Evolutionary conservation across 352 stramenopile genomes (phyloP), one percentile per base, ranked within the genome.

Genomic region (Phytophthora pseudosyringae): DNA sequence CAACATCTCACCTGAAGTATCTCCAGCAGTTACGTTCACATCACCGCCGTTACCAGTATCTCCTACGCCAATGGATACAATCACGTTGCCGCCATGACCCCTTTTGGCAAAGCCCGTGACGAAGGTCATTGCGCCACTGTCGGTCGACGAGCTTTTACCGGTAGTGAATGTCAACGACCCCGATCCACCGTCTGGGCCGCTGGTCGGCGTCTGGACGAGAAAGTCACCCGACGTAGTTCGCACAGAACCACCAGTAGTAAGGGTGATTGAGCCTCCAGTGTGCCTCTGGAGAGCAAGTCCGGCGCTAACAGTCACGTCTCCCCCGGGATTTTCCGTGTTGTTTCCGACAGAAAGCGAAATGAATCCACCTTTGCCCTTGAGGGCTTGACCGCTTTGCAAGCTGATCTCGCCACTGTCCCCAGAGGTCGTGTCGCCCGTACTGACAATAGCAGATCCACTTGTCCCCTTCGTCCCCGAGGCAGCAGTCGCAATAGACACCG

Each of bases 381-480:
- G 81, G 26, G 80, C 80, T 55, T 78, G 64, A 5, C 87, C 87
- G 38, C 74, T 89, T 11, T 69, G 76, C 11, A 95, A 26, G 21
- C 58, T 52, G n/a, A 95, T 59, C 56, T 89, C 80, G 21, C 87
- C 87, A 57, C 69, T 90, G 59, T 90, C 72, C 13, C 77, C 88
- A 41, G 69, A 72, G 32, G 69, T 90, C 9, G 81, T 76, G 28
- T 74, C 82, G 28, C 88, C 90, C 2, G 90, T 93, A 12, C 54
- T 79, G 18, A 91, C 32, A 26, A 64, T 50, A 28, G 87, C 69
- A 18, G 67, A 58, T 0, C 83, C 84, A 62, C 77, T 92, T 7
- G 61, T 75, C 29, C 86, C 86, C 44, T 81, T 88, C 29, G 52
- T 62, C 41, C 82, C 86, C 25, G 86, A 82, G 55, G 88, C 76